A percentile compares a stretch with the other conserved stretches of the same genome.
These are phyloP conservation scores for Letharia lupina DNA, from an alignment of 495 filamentous ascomycete genomes.

Conservation along the genomic window DNA sequence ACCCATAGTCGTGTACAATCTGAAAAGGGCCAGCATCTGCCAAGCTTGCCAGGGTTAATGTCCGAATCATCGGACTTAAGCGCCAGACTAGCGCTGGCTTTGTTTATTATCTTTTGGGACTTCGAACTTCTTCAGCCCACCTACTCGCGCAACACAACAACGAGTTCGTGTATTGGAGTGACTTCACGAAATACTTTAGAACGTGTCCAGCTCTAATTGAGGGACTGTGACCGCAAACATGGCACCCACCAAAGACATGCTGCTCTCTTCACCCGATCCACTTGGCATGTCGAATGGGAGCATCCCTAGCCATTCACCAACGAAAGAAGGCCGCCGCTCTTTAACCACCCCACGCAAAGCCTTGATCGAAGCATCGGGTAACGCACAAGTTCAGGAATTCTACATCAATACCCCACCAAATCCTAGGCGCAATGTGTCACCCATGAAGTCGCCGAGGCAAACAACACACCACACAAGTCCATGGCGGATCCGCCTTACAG, in stretches of 20 bases:
- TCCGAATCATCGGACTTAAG: not conserved
- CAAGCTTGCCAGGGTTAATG: not conserved
- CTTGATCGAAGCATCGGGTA: constrained; percentile 17
- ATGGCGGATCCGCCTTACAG: constrained; percentile 51
- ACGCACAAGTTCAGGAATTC: constrained; percentile 22
- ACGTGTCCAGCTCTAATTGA: not conserved
- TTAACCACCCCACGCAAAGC: constrained; percentile 18
- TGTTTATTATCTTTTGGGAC: not conserved
- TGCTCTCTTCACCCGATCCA: constrained; percentile 19
- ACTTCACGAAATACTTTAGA: not conserved
- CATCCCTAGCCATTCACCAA: constrained; percentile 8
- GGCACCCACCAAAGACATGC: not conserved
- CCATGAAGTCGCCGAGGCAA: constrained; percentile 15
- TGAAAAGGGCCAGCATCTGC: no score
- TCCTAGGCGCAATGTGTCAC: constrained; percentile 8
- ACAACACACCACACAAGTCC: constrained; percentile 39
- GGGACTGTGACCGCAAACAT: not conserved
- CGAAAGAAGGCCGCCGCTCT: constrained; percentile 7
- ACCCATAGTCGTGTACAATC: no score
- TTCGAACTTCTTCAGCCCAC: not conserved
- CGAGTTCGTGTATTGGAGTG: not conserved
- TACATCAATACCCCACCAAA: constrained; percentile 20
- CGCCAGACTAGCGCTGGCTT: not conserved
- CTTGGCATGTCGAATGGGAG: constrained; percentile 17
- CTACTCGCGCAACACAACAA: not conserved